phyloP scores from a whole-genome alignment of 345 rosid genomes.

The Hypericum androsaemum region DNA sequence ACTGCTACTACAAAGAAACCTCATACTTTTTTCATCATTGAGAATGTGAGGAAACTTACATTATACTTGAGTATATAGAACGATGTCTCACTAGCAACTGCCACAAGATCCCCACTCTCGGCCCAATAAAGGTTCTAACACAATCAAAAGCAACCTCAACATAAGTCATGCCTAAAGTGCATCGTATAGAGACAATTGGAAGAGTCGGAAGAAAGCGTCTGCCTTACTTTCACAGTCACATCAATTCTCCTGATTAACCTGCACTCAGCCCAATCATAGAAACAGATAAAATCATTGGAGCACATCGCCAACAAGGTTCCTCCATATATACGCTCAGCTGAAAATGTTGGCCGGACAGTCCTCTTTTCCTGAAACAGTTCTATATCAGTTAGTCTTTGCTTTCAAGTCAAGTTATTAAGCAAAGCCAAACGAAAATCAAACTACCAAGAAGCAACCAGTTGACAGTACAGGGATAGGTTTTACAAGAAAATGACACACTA shows the following conservation, averaged over 20 bases:
- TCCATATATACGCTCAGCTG: slow-evolving; percentile 83
- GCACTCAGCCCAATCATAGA: slow-evolving; percentile 99
- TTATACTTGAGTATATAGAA: slow-evolving; percentile 93
- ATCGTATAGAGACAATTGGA: slow-evolving; percentile 1
- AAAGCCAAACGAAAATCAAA: too few species aligned
- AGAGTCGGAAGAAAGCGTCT: slow-evolving; percentile 7
- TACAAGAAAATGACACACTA: too few species aligned
- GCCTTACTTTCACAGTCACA: slow-evolving; percentile 92
- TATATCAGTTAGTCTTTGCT: slow-evolving; percentile 12
- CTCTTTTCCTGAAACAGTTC: slow-evolving; percentile 64
- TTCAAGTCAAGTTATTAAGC: too few species aligned
- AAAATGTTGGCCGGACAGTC: slow-evolving; percentile 88
- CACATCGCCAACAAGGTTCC: slow-evolving; percentile 95
- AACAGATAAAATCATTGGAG: slow-evolving; percentile 95
- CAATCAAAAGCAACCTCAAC: slow-evolving; percentile 13
- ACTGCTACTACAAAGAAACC: not conserved
- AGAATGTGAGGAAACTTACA: slow-evolving; percentile 35
- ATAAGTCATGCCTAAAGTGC: not conserved
- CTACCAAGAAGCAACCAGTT: too few species aligned
- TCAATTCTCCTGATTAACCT: slow-evolving; percentile 95
- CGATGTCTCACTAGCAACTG: slow-evolving; percentile 91
- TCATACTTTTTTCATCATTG: not conserved
- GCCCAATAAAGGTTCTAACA: slow-evolving; percentile 97
- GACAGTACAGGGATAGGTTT: too few species aligned
- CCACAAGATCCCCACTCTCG: slow-evolving; percentile 95